phyloP scores from a whole-genome alignment of 163 green algal species.

The Smithsoniella earleae region DNA sequence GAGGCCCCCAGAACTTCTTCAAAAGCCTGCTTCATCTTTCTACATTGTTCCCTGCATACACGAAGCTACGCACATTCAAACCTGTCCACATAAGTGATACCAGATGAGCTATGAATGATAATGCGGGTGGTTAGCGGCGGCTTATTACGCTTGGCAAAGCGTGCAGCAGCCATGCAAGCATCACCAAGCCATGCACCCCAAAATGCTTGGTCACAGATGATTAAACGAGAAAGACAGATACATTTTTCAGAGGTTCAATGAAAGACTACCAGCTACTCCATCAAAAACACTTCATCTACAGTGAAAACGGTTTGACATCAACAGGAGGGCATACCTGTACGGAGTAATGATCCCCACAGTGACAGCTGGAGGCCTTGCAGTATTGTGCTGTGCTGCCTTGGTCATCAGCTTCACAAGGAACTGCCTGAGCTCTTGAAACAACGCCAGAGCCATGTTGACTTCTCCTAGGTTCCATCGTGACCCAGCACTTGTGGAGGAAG shows the following conservation, averaged over 20 bases:
- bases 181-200: background rate
- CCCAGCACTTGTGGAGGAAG: conserved; percentile 36
- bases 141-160: too few species aligned
- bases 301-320: too few species aligned
- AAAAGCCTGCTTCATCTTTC: conserved; percentile 46
- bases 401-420: background rate
- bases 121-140: too few species aligned
- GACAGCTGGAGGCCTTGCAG: background rate
- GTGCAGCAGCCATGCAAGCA: too few species aligned
- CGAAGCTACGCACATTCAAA: background rate
- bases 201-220: too few species aligned
- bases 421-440: conserved; percentile 45
- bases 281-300: too few species aligned
- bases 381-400: background rate
- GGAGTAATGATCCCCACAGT: conserved; percentile 21
- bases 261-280: too few species aligned
- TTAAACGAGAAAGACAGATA: too few species aligned
- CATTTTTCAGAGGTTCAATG: too few species aligned
- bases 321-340: conserved; percentile 10
- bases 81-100: background rate
- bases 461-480: conserved; percentile 52
- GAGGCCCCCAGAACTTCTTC: conserved; percentile 44
- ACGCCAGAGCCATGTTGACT: conserved; percentile 58
- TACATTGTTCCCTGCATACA: conserved; percentile 10
- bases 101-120: too few species aligned